Percentiles rank a stretch among this genome's conserved stretches.
Conservation (phyloP, 2,329 filamentous ascomycete genomes). For the Periconia digitata region DNA sequence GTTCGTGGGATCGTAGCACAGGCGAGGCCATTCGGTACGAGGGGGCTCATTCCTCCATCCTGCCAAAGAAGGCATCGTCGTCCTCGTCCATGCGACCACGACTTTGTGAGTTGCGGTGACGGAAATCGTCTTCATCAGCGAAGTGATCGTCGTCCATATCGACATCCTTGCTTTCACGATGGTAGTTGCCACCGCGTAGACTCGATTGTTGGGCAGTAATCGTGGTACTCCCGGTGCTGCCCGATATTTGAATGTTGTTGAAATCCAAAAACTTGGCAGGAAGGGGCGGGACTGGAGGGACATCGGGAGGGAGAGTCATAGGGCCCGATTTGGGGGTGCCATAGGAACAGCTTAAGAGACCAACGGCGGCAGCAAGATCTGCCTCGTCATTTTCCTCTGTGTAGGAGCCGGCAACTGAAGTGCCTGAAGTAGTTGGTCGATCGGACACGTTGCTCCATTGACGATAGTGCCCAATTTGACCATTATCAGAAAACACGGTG, state of each 20-base stretch:
- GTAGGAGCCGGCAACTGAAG: constrained; percentile 63
- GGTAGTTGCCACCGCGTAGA: constrained; percentile 62
- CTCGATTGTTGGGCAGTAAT: constrained; percentile 60
- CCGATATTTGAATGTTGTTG: constrained; percentile 49
- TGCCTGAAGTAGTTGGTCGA: constrained; percentile 72
- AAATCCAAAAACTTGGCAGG: constrained; percentile 74
- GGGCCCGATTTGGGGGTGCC: constrained; percentile 72
- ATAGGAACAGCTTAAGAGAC: constrained; percentile 88
- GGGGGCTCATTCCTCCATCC: constrained; percentile 74
- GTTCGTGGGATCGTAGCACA: constrained; percentile 6
- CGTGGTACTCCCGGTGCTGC: constrained; percentile 60
- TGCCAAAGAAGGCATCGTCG: constrained; percentile 92
- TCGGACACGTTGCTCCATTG: constrained; percentile 70
- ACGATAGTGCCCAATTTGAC: constrained; percentile 63
- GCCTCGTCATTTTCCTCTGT: constrained; percentile 68
- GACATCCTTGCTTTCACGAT: constrained; percentile 49
- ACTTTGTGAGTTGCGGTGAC: constrained; percentile 39
- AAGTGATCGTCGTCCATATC: constrained; percentile 61
- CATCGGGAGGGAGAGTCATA: constrained; percentile 66
- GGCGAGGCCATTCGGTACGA: constrained; percentile 7
- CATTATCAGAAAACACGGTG: constrained; percentile 58
- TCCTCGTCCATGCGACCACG: constrained; percentile 77
- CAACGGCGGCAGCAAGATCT: constrained; percentile 86
- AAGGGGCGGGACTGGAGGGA: constrained; percentile 84
- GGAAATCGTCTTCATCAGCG: constrained; percentile 68